Evolutionary conservation across 2,329 filamentous ascomycete species (phyloP).

Genomic region (Trichoderma atrobrunneum): DNA sequence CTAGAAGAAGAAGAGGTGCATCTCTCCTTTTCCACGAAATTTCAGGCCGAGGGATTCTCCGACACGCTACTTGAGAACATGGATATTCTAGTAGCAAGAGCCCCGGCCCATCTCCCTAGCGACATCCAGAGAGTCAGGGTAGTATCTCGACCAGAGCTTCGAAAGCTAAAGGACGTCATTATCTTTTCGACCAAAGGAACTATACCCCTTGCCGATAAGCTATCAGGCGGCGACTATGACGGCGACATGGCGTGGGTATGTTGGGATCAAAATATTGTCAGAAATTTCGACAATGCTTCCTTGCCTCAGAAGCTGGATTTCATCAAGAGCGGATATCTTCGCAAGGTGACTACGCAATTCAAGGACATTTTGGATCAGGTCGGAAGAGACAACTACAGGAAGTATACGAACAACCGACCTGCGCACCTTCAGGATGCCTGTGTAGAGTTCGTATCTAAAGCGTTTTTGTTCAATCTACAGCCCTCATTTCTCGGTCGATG

Average conservation of each 20-base stretch:
- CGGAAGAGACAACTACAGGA: background rate
- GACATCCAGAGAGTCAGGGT: constrained; percentile 69
- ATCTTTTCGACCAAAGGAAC: constrained; percentile 68
- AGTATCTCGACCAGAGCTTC: constrained; percentile 58
- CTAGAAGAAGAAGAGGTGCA: constrained; percentile 66
- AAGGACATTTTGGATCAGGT: constrained; percentile 37
- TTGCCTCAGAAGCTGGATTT: constrained; percentile 39
- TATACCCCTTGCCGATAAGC: constrained; percentile 62
- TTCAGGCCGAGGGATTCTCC: constrained; percentile 52
- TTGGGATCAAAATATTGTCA: constrained; percentile 65
- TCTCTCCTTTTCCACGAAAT: constrained; percentile 65
- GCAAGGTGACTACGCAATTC: constrained; percentile 47
- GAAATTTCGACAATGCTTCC: constrained; percentile 62
- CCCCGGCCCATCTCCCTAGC: constrained; percentile 65
- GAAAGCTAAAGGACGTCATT: constrained; percentile 71
- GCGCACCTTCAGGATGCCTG: constrained; percentile 30
- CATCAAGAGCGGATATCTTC: constrained; percentile 45
- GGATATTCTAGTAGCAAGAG: constrained; percentile 65
- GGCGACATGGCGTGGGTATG: constrained; percentile 77
- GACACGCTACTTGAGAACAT: constrained; percentile 54
- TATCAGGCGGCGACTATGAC: constrained; percentile 80
- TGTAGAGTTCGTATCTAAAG: constrained; percentile 48
- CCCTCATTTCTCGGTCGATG: constrained; percentile 59
- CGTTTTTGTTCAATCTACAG: constrained; percentile 58
- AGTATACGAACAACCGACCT: constrained; percentile 20